Percentiles rank a stretch among this genome's conserved stretches.
Evolutionary conservation across 1,284 basidiomycete genomes (phyloP).

Genomic region (Pascua sp.): DNA sequence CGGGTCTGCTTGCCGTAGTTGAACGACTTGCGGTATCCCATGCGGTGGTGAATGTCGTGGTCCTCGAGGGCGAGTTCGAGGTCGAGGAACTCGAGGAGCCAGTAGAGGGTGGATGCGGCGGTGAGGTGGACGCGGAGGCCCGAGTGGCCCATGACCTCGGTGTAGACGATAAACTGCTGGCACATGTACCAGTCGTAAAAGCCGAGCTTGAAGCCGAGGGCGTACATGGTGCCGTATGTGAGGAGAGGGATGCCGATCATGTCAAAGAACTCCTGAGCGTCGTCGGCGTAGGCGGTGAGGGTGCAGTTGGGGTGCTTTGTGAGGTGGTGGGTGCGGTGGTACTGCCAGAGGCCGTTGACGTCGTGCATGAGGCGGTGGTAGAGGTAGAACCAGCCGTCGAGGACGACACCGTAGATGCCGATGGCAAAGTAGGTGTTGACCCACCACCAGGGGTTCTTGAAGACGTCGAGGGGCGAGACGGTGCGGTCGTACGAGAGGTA

Average conservation of each 20-base stretch:
- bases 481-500: constrained; percentile 1
- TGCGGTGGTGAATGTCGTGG: constrained; percentile 9
- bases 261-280: constrained; percentile 4
- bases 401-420: constrained; percentile 4
- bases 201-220: constrained; percentile 2
- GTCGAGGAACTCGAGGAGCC: background rate
- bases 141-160: constrained; percentile 7
- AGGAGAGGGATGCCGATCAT: constrained; percentile 3
- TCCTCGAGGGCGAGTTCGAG: constrained; percentile 7
- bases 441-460: constrained; percentile 2
- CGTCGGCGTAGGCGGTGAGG: constrained; percentile 5
- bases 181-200: constrained; percentile 7
- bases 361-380: constrained; percentile 10
- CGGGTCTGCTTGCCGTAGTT: constrained; percentile 9
- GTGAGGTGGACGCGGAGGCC: constrained; percentile 5
- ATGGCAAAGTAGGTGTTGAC: background rate
- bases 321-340: constrained; percentile 8
- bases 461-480: background rate
- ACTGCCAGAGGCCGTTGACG: constrained; percentile 6
- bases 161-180: constrained; percentile 9
- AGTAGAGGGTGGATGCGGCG: background rate
- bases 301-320: constrained; percentile 8
- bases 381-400: constrained; percentile 7
- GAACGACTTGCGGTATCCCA: constrained; percentile 7
- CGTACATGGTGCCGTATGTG: constrained; percentile 1